Base-by-base conservation (phyloP, 805 yeast species). In the Ogataea salicorniae region DNA sequence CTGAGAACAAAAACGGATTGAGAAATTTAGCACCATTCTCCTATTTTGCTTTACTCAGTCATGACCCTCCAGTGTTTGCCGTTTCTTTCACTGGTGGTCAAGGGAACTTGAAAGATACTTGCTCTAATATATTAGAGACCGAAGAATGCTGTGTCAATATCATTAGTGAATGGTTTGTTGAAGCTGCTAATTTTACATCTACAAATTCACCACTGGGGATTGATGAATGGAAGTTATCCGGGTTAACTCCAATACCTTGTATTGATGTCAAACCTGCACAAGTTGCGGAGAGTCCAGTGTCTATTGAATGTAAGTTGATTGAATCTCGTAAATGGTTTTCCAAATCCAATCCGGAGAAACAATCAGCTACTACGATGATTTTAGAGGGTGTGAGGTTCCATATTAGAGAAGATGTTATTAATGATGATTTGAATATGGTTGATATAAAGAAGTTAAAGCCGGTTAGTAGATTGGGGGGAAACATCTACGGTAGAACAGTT, bases 11-110 rank as follows among this genome's bases (percentile, higher is more conserved):
- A 6, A 66, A 69, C 11, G 84, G 84, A 1, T 55, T 53, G 1
- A 54, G 55, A 31, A 81, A 81, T 56, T 60, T 81, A 37, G 77
- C 87, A 1, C 87, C 87, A n/a, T 81, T 76, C 56, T 78, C 84
- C 13, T 82, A 69, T 60, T 78, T 79, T 58, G 66, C 64, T 23
- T 51, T 78, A 22, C 73, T 75, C 15, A 67, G 66, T 42, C 62
- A 64, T 46, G 83, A 80, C 51, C 87, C 87, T 4, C 87, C 87
- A 3, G 70, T 76, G 11, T 81, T 82, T 56, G 64, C 68, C 3
- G 43, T 81, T 37, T 79, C 83, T 0, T 61, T 79, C 49, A 65
- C 76, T n/a, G 61, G 69, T 13, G 72, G 72, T 16, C 49, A 52
- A 9, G 69, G 64, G 5, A 52, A 47, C 14, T 54, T 60, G n/a